Percentiles rank a stretch among this genome's conserved stretches.
Conservation (phyloP, 2,329 filamentous ascomycete genomes). For the Amauroascus niger region DNA sequence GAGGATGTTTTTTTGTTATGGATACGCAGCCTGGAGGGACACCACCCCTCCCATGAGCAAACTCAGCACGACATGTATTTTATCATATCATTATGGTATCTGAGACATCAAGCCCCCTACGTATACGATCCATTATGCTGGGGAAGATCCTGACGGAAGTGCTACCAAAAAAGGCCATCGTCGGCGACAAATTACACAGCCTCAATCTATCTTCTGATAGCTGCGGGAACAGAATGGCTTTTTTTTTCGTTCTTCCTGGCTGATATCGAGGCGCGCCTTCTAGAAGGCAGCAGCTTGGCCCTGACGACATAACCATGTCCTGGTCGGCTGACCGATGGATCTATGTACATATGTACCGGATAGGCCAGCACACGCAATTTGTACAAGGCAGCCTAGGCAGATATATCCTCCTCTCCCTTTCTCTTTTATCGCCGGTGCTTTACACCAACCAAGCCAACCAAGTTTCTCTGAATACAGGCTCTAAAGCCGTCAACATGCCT, state of each 20-base stretch:
- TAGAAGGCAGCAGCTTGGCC: neutral
- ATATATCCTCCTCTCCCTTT: neutral
- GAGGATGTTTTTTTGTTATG: neutral
- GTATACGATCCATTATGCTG: constrained; percentile 6
- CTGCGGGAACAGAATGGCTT: too few relatives aligned
- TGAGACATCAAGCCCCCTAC: constrained; percentile 6
- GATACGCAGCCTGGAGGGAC: neutral
- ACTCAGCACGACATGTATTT: neutral
- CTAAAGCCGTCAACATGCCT: neutral
- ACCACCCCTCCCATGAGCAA: neutral
- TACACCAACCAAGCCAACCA: neutral
- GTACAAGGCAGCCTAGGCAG: neutral
- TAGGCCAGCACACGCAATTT: too few relatives aligned
- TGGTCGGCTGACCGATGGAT: too few relatives aligned
- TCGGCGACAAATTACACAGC: constrained; percentile 3
- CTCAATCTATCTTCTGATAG: neutral
- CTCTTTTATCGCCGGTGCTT: neutral
- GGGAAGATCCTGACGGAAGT: neutral
- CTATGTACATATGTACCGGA: too few relatives aligned
- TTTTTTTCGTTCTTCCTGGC: neutral
- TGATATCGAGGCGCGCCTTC: neutral
- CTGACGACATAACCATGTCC: too few relatives aligned
- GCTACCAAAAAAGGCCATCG: neutral
- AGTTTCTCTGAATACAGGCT: neutral
- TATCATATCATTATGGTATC: too few relatives aligned